Evolutionary conservation across 768 basidiomycete species (phyloP).

Genomic region (Termitomyces titanicus): DNA sequence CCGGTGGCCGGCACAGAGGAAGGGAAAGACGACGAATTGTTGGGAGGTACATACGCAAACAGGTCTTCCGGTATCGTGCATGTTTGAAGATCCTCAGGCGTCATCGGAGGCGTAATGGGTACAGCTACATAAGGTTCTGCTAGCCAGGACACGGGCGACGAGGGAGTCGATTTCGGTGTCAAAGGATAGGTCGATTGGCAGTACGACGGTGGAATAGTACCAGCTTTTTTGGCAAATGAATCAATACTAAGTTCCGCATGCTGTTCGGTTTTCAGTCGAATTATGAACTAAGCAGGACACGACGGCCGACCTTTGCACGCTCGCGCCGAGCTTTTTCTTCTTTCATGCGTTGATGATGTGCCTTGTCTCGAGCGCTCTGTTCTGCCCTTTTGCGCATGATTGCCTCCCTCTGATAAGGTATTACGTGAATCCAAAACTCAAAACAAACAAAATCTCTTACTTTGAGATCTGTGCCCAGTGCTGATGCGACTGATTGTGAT

Average conservation of each 20-base stretch:
- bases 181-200: slow-evolving; percentile 9
- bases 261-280: not conserved
- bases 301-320: not conserved
- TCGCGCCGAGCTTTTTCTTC: slow-evolving; percentile 23
- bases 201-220: not conserved
- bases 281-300: not conserved
- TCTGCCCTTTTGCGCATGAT: slow-evolving; percentile 27
- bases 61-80: slow-evolving; percentile 27
- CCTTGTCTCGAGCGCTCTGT: slow-evolving; percentile 36
- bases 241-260: not conserved
- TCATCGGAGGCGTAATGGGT: slow-evolving; percentile 16
- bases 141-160: slow-evolving; percentile 15
- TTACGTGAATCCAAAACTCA: not conserved
- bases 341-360: slow-evolving; percentile 21
- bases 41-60: slow-evolving; percentile 15
- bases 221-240: not conserved
- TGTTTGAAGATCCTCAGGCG: slow-evolving; percentile 27
- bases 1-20: not conserved
- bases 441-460: not conserved
- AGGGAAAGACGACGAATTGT: not conserved
- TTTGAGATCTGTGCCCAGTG: slow-evolving; percentile 5
- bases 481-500: not conserved
- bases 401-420: slow-evolving; percentile 17
- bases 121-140: not conserved
- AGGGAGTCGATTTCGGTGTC: slow-evolving; percentile 19